phyloP scores from a whole-genome alignment of 129 eudicot species.

The Mikania micrantha region DNA sequence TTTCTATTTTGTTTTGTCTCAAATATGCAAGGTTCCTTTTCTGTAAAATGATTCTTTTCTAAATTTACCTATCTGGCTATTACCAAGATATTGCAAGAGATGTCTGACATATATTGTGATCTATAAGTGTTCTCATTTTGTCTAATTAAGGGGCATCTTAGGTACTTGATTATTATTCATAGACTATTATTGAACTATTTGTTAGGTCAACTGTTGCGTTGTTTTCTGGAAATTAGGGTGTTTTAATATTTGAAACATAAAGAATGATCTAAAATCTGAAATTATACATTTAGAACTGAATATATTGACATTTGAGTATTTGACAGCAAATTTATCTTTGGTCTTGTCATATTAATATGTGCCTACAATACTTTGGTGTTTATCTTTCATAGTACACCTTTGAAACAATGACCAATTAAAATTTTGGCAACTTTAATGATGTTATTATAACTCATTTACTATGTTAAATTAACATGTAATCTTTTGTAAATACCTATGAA shows the following conservation, averaged over 20 bases:
- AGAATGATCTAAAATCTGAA: neutral
- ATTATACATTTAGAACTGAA: neutral
- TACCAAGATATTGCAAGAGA: neutral
- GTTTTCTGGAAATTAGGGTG: neutral
- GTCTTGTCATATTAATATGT: too few species aligned
- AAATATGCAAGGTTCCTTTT: neutral
- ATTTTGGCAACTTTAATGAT: neutral
- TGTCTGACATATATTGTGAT: neutral
- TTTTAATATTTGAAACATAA: neutral
- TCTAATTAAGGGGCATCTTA: neutral
- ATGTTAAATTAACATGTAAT: neutral
- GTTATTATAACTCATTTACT: neutral
- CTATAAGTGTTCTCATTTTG: neutral
- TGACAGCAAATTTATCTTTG: neutral
- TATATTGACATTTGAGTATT: too few species aligned
- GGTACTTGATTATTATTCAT: neutral
- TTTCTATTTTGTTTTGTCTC: neutral
- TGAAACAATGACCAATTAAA: neutral
- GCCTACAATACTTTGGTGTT: too few species aligned
- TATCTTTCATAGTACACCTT: neutral
- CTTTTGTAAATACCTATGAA: neutral
- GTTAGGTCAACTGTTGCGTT: neutral
- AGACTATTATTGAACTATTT: neutral
- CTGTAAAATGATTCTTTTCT: neutral
- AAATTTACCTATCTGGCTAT: conserved; percentile 4